Percentiles rank a stretch among this genome's conserved stretches.
Evolutionary conservation across 2,329 filamentous ascomycete species (phyloP).

Genomic region (Colletotrichum noveboracense): DNA sequence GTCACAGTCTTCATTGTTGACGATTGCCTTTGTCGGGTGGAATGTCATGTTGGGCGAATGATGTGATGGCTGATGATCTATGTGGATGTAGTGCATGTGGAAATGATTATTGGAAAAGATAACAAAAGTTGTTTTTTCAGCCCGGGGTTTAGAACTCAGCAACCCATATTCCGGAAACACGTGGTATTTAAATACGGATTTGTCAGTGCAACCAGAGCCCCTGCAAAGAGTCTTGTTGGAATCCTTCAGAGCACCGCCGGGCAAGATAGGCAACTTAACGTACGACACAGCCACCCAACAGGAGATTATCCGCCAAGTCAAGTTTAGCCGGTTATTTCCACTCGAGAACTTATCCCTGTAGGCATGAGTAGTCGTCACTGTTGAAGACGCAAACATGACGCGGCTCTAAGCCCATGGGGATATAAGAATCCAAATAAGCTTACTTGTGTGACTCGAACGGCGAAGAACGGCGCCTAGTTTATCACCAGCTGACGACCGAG

Average conservation of each 20-base stretch:
- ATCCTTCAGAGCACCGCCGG: not conserved
- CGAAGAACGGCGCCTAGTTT: not conserved
- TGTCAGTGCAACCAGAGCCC: not conserved
- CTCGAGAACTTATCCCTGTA: not conserved
- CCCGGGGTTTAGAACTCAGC: not conserved
- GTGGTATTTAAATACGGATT: not conserved
- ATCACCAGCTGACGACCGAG: not conserved
- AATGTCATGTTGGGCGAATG: slow-evolving; percentile 19
- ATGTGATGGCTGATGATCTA: not conserved
- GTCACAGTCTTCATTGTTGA: slow-evolving; percentile 34
- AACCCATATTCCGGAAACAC: not conserved
- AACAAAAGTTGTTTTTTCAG: not conserved
- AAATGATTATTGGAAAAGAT: not conserved
- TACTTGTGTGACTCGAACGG: not conserved
- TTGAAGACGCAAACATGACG: not conserved
- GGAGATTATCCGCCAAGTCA: not conserved
- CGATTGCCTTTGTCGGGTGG: slow-evolving; percentile 22
- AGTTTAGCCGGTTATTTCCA: not conserved
- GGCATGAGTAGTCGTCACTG: not conserved
- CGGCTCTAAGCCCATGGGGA: not conserved
- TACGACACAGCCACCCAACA: not conserved
- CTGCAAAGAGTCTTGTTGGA: not conserved
- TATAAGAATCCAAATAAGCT: not conserved
- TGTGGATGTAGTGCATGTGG: not conserved
- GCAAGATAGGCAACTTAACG: not conserved